Conservation (phyloP, 768 basidiomycete genomes). For the Chiua virens region DNA sequence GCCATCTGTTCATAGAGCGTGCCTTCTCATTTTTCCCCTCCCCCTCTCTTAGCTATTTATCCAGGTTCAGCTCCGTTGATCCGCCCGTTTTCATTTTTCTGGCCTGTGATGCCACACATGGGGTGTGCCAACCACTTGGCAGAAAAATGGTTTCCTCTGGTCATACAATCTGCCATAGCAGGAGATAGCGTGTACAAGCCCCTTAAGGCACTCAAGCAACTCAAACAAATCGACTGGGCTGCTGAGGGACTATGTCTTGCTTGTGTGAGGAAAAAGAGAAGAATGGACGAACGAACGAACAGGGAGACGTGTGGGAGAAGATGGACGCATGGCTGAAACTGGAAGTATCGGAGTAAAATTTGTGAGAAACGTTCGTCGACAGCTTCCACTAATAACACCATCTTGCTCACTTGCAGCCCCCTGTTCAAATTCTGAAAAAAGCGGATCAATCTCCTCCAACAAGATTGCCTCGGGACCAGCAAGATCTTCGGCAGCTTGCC, state of each 20-base stretch:
- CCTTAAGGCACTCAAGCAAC: conserved; percentile 64
- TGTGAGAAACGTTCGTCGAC: too few relatives aligned
- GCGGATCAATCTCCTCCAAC: neutral
- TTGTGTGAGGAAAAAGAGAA: conserved; percentile 58
- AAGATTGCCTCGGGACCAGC: neutral
- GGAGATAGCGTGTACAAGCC: conserved; percentile 67
- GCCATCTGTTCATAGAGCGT: neutral
- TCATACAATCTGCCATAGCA: conserved; percentile 66
- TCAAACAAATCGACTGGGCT: conserved; percentile 61
- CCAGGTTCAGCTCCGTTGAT: neutral
- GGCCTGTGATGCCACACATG: conserved; percentile 67
- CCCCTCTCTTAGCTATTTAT: neutral
- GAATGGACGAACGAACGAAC: conserved; percentile 68
- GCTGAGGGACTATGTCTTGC: conserved; percentile 54
- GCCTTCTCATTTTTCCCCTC: neutral
- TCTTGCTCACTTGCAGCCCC: neutral
- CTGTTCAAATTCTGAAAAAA: neutral
- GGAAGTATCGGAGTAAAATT: conserved; percentile 9
- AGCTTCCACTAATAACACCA: too few relatives aligned
- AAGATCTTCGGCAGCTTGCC: neutral
- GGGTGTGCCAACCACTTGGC: conserved; percentile 71
- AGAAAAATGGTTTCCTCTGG: conserved; percentile 67
- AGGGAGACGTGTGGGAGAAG: conserved; percentile 55
- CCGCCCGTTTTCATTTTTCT: neutral
- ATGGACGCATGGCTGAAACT: conserved; percentile 57